These are phyloP conservation scores for Paraphaeosphaeria sporulosa DNA, from an alignment of 2,329 filamentous ascomycete species.

Conservation along the genomic window DNA sequence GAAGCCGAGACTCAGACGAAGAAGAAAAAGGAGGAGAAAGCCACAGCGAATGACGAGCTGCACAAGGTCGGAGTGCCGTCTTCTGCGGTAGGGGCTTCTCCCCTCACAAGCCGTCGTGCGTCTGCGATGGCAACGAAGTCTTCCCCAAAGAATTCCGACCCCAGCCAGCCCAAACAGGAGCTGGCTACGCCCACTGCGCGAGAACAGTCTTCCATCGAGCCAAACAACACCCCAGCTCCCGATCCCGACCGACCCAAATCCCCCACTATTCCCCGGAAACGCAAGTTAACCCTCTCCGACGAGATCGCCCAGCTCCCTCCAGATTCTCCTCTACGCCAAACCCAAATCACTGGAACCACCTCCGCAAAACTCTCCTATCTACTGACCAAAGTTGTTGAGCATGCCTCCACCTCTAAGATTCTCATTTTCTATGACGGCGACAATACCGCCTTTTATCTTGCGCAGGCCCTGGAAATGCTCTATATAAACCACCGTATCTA, in stretches of 20 bases:
- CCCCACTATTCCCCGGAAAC: slow-evolving; percentile 34
- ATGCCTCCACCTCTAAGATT: slow-evolving; percentile 81
- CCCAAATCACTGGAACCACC: slow-evolving; percentile 76
- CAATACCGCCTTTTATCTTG: slow-evolving; percentile 85
- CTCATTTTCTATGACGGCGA: slow-evolving; percentile 92
- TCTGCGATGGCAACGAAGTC: slow-evolving; percentile 27
- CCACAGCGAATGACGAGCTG: slow-evolving; percentile 17
- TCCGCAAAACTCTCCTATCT: slow-evolving; percentile 91
- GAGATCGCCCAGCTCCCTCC: slow-evolving; percentile 41
- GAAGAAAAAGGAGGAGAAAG: slow-evolving; percentile 13
- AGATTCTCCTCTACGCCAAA: slow-evolving; percentile 64
- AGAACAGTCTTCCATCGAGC: background rate
- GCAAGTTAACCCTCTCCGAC: slow-evolving; percentile 41
- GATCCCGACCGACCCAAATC: slow-evolving; percentile 16
- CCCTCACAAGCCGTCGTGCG: slow-evolving; percentile 39
- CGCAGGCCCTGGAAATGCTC: slow-evolving; percentile 78
- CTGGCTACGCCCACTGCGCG: background rate
- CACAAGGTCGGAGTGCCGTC: slow-evolving; percentile 51
- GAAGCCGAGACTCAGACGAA: slow-evolving; percentile 30
- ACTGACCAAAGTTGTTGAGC: slow-evolving; percentile 72
- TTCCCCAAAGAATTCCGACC: slow-evolving; percentile 16
- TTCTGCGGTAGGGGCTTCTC: slow-evolving; percentile 49
- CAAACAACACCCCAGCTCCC: background rate
- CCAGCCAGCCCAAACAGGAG: slow-evolving; percentile 4
- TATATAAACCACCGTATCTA: slow-evolving; percentile 71